These are phyloP conservation scores for Sporothrix mexicana DNA, from an alignment of 2,329 filamentous ascomycete genomes.

Conservation along the genomic window DNA sequence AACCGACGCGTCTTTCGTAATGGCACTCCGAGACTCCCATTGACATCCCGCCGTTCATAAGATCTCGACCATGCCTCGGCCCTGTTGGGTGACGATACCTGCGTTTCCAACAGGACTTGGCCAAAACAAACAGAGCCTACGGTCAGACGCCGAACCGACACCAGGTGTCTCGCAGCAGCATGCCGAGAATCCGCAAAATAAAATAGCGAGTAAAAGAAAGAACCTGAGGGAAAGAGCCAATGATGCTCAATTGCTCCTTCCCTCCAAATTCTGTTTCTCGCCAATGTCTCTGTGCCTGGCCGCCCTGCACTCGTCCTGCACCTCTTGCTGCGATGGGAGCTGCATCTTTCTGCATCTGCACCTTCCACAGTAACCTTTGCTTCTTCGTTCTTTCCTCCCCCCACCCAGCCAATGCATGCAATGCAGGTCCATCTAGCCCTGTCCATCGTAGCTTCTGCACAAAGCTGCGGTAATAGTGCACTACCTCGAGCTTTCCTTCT, in stretches of 20 bases:
- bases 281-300: conserved; percentile 12
- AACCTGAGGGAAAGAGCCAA: neutral
- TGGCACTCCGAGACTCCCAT: too few species aligned
- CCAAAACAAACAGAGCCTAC: neutral
- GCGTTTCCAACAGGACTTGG: conserved; percentile 6
- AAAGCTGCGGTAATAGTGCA: conserved; percentile 1
- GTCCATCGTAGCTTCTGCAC: conserved; percentile 22
- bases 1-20: neutral
- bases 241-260: neutral
- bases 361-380: neutral
- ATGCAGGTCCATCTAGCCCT: conserved; percentile 24
- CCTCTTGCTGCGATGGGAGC: neutral
- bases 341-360: neutral
- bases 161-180: neutral
- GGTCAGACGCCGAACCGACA: neutral
- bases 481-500: too few species aligned
- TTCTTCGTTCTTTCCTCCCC: neutral
- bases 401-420: conserved; percentile 20
- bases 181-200: neutral
- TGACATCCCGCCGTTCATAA: neutral
- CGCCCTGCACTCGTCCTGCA: neutral
- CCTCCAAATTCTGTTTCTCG: neutral
- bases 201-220: neutral
- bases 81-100: neutral
- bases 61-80: neutral